A percentile compares a stretch with the other conserved stretches of the same genome.
Conservation (phyloP, 768 basidiomycete genomes). For the Suillus plorans region DNA sequence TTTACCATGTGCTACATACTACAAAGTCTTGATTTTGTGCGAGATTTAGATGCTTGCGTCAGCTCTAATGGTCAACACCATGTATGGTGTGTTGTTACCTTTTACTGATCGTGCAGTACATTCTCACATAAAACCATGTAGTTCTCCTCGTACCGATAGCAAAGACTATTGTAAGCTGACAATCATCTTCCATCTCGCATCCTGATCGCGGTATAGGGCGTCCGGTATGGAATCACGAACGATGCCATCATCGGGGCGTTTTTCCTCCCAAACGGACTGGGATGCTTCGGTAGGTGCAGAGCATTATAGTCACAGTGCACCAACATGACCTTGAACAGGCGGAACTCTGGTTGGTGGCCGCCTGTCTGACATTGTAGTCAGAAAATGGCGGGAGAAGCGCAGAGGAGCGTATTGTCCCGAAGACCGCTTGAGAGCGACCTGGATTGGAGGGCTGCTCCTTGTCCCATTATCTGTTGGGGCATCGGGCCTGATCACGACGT, state of each 20-base stretch:
- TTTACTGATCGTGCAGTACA: conserved; percentile 18
- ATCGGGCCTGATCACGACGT: conserved; percentile 47
- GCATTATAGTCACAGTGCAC: not conserved
- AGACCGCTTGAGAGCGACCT: conserved; percentile 53
- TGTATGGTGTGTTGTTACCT: not conserved
- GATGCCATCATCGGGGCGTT: conserved; percentile 57
- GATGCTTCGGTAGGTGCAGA: conserved; percentile 51
- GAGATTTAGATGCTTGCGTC: not conserved
- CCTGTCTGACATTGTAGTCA: conserved; percentile 51
- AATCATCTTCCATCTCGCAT: not conserved
- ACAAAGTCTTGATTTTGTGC: not conserved
- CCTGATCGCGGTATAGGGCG: conserved; percentile 38
- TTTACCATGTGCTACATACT: not conserved
- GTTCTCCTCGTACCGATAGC: conserved; percentile 53
- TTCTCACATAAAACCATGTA: conserved; percentile 22
- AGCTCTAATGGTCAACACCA: not conserved
- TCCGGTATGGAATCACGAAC: conserved; percentile 54
- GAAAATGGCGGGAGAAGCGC: conserved; percentile 43
- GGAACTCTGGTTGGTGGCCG: conserved; percentile 57
- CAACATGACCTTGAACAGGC: conserved; percentile 32
- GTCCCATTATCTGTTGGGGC: conserved; percentile 48
- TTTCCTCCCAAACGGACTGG: conserved; percentile 57
- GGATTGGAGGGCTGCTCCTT: conserved; percentile 42
- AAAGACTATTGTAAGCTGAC: conserved; percentile 52
- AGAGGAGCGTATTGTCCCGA: conserved; percentile 61